Evolutionary conservation across 768 basidiomycete genomes (phyloP).

Genomic region (Candolleomyces eurysporus): DNA sequence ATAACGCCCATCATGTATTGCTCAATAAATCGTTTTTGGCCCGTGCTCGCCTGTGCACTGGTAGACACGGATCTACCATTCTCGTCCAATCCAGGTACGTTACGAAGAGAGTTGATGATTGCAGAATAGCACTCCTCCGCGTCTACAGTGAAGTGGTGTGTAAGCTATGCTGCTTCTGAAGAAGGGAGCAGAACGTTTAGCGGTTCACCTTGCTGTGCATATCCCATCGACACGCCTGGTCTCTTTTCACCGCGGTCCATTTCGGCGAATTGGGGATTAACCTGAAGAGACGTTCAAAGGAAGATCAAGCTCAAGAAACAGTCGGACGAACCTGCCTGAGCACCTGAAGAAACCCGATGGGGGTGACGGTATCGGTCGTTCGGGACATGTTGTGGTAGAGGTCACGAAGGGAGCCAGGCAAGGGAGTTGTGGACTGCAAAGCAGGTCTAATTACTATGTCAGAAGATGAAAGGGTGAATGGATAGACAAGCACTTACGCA

Average conservation of each 20-base stretch:
- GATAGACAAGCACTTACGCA: slow-evolving; percentile 36
- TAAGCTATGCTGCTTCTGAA: not conserved
- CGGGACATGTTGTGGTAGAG: slow-evolving; percentile 71
- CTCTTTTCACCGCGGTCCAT: slow-evolving; percentile 43
- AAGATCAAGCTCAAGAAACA: not conserved
- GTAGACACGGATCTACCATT: slow-evolving; percentile 31
- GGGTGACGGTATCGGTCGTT: slow-evolving; percentile 76
- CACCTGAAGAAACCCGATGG: slow-evolving; percentile 61
- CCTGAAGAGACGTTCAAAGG: slow-evolving; percentile 24
- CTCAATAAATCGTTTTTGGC: slow-evolving; percentile 64
- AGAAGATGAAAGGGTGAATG: not conserved
- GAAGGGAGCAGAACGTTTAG: slow-evolving; percentile 21
- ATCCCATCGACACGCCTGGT: slow-evolving; percentile 39
- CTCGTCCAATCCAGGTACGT: slow-evolving; percentile 52
- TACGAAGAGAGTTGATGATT: slow-evolving; percentile 68
- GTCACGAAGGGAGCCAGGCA: slow-evolving; percentile 57
- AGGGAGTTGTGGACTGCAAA: slow-evolving; percentile 37
- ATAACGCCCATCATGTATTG: slow-evolving; percentile 81
- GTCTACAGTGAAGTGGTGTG: slow-evolving; percentile 38
- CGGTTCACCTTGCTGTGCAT: slow-evolving; percentile 73
- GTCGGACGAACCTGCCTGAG: slow-evolving; percentile 51
- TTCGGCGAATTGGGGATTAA: slow-evolving; percentile 92
- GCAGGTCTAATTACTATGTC: slow-evolving; percentile 25
- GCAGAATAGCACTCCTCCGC: slow-evolving; percentile 89
- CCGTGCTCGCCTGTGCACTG: slow-evolving; percentile 21